A percentile compares a stretch with the other conserved stretches of the same genome.
Conservation (phyloP, 1,284 basidiomycete genomes). For the Stygiomarasmius scandens region DNA sequence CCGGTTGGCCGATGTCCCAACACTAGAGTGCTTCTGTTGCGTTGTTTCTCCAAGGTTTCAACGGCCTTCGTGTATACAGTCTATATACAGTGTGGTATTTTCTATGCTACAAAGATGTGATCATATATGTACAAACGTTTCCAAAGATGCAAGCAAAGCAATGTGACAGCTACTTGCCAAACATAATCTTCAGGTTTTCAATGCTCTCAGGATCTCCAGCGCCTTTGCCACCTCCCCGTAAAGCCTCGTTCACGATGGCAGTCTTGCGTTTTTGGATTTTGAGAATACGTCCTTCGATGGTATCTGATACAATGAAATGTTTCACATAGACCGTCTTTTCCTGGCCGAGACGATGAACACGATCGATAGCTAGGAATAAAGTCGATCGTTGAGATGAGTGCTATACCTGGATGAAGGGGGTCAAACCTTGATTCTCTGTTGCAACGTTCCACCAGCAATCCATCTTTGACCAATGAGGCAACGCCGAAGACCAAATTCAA, state of each 20-base stretch:
- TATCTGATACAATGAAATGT: slow-evolving; percentile 81
- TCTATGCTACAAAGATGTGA: no score
- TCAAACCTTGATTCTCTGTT: slow-evolving; percentile 84
- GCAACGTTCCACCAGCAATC: slow-evolving; percentile 97
- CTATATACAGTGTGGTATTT: no score
- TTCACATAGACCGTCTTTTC: slow-evolving; percentile 86
- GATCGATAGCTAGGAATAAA: slow-evolving; percentile 62
- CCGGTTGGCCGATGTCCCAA: no score
- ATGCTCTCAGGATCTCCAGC: slow-evolving; percentile 66
- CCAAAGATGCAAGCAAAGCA: background rate
- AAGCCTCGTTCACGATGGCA: slow-evolving; percentile 81
- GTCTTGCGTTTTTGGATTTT: slow-evolving; percentile 91
- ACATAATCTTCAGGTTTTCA: slow-evolving; percentile 79
- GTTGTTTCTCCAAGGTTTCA: no score
- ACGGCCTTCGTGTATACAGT: no score
- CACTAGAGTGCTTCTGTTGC: no score
- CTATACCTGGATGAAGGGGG: slow-evolving; percentile 22
- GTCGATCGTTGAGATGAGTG: slow-evolving; percentile 24
- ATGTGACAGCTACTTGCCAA: slow-evolving; percentile 41
- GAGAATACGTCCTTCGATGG: slow-evolving; percentile 81
- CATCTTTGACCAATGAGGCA: slow-evolving; percentile 59
- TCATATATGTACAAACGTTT: no score
- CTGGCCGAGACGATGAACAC: slow-evolving; percentile 85
- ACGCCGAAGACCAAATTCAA: background rate
- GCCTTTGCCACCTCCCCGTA: slow-evolving; percentile 48